These are phyloP conservation scores for Calycina marina DNA, from an alignment of 2,329 filamentous ascomycete genomes.

Conservation along the genomic window DNA sequence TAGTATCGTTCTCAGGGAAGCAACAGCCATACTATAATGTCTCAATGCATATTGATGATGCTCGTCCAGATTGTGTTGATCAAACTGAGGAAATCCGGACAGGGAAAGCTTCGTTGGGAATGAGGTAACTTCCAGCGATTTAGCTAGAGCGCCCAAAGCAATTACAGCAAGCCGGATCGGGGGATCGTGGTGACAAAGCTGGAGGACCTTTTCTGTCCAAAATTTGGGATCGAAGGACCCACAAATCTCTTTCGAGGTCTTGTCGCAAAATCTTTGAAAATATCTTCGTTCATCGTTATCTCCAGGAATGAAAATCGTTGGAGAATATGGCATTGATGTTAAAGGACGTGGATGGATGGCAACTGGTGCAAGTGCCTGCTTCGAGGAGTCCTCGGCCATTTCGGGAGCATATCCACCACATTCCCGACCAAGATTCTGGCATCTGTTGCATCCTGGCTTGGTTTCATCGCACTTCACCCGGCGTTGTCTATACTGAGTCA, in stretches of 20 bases:
- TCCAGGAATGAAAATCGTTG: conserved; percentile 17
- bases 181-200: conserved; percentile 20
- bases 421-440: conserved; percentile 21
- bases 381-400: conserved; percentile 15
- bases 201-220: conserved; percentile 22
- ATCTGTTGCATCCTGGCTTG: conserved; percentile 21
- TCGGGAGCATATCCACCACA: conserved; percentile 22
- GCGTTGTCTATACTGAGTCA: conserved; percentile 17
- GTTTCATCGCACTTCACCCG: conserved; percentile 23
- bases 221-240: conserved; percentile 20
- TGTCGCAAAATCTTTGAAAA: conserved; percentile 22
- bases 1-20: conserved; percentile 16
- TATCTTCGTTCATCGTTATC: conserved; percentile 19
- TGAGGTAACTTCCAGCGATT: conserved; percentile 19
- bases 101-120: conserved; percentile 19
- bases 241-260: conserved; percentile 19
- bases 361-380: conserved; percentile 15
- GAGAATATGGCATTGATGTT: conserved; percentile 18
- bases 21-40: conserved; percentile 20
- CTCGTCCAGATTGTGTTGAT: conserved; percentile 19
- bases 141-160: conserved; percentile 19
- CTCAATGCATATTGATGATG: conserved; percentile 20
- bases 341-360: conserved; percentile 20
- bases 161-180: conserved; percentile 20
- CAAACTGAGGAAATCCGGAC: conserved; percentile 21